Percentiles rank a stretch among this genome's conserved stretches.
These are phyloP conservation scores for Xylariaceae sp. DNA, from an alignment of 2,329 filamentous ascomycete genomes.

Conservation along the genomic window DNA sequence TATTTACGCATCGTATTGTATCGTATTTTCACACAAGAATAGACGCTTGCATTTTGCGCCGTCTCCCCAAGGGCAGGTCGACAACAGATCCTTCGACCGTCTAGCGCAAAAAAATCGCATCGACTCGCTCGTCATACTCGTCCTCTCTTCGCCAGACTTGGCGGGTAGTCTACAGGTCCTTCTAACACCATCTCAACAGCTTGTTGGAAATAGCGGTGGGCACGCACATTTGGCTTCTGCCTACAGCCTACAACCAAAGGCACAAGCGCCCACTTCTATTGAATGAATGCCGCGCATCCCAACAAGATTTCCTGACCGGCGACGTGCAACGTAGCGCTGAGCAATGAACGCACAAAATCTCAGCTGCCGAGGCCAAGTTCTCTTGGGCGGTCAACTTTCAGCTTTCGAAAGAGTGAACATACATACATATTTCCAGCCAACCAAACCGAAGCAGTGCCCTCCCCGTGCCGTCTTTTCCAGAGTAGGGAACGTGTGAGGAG, in stretches of 20 bases:
- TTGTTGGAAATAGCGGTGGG: background rate
- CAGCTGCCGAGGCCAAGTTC: constrained; percentile 3
- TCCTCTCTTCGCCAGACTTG: background rate
- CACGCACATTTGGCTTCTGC: background rate
- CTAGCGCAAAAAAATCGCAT: constrained; percentile 12
- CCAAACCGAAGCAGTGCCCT: constrained; percentile 11
- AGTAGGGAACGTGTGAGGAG: constrained; percentile 20
- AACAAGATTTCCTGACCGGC: constrained; percentile 9
- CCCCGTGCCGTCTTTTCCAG: constrained; percentile 11
- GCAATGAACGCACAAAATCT: constrained; percentile 7
- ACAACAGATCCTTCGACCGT: constrained; percentile 10
- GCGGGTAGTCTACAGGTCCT: background rate
- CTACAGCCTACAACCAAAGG: constrained; percentile 3
- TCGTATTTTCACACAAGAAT: constrained; percentile 5
- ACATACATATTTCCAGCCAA: constrained; percentile 17
- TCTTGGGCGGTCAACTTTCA: constrained; percentile 15
- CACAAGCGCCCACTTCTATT: constrained; percentile 10
- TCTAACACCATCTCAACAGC: background rate
- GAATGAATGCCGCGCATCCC: constrained; percentile 10
- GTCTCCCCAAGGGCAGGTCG: constrained; percentile 14
- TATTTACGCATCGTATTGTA: constrained; percentile 29
- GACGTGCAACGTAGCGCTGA: constrained; percentile 6
- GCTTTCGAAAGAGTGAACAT: constrained; percentile 14
- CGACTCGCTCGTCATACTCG: constrained; percentile 12
- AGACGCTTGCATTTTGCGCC: constrained; percentile 13